These are phyloP conservation scores for Drosera capensis DNA, from an alignment of 148 eudicot genomes.

Conservation along the genomic window DNA sequence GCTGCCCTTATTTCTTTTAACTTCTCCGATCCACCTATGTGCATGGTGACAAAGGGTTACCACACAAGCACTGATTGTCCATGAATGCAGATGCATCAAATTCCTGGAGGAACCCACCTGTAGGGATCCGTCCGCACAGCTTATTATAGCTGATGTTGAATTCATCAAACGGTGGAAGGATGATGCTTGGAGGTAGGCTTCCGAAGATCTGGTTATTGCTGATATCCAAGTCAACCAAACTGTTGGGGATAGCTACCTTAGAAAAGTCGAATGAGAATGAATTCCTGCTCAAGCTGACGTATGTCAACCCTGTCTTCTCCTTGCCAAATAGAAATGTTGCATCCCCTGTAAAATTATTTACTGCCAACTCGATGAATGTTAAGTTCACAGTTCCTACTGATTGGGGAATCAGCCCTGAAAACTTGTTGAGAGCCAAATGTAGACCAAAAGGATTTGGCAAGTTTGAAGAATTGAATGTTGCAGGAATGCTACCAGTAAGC, in stretches of 20 bases:
- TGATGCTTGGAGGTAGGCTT: constrained; percentile 1
- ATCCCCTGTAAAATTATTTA: constrained; percentile 4
- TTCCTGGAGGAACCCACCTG: constrained; percentile 1
- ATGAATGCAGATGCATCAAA: constrained; percentile 7
- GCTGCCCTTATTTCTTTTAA: too few species aligned
- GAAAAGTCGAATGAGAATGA: constrained; percentile 4
- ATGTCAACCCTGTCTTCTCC: neutral
- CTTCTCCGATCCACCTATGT: too few species aligned
- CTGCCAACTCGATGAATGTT: neutral
- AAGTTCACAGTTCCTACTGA: neutral
- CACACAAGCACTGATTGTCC: constrained; percentile 26
- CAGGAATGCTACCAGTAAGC: constrained; percentile 1
- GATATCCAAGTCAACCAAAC: constrained; percentile 10
- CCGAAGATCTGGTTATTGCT: constrained; percentile 18
- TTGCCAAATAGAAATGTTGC: neutral
- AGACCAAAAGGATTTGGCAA: neutral
- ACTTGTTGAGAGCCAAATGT: neutral
- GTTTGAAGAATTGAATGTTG: neutral
- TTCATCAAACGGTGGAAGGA: neutral
- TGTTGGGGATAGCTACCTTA: neutral
- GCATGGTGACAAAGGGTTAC: constrained; percentile 18
- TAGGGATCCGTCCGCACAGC: constrained; percentile 20
- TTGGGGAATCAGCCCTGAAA: neutral
- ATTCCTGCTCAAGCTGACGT: neutral
- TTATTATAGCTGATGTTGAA: constrained; percentile 15